Percentiles rank a stretch among this genome's conserved stretches.
These are phyloP conservation scores for Ophiostoma sp. DNA, from an alignment of 2,329 filamentous ascomycete genomes.

Conservation along the genomic window DNA sequence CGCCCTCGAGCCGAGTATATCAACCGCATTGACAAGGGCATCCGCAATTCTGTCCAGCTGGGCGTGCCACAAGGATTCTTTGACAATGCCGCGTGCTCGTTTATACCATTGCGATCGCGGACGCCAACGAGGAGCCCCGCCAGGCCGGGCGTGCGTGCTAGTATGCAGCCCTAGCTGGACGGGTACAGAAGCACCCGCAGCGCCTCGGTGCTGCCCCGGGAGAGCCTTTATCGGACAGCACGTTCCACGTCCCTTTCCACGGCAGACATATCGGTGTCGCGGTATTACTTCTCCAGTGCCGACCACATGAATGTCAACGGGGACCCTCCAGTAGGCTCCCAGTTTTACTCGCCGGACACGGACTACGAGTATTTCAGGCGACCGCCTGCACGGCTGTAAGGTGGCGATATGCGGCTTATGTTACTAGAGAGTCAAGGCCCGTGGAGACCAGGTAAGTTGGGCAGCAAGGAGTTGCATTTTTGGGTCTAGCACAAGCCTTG, in stretches of 20 bases:
- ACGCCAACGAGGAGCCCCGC: neutral
- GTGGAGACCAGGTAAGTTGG: too few species aligned
- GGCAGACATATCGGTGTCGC: neutral
- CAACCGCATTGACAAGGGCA: conserved; percentile 37
- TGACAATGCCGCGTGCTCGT: neutral
- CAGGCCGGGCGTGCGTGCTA: neutral
- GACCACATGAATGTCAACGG: neutral
- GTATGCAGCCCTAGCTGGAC: too few species aligned
- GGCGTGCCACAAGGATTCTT: conserved; percentile 27
- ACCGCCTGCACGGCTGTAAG: neutral
- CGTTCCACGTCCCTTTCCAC: neutral
- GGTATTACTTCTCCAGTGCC: neutral
- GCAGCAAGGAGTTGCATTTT: too few species aligned
- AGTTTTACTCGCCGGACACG: neutral
- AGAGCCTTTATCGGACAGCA: neutral
- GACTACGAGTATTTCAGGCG: neutral
- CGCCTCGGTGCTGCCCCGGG: too few species aligned
- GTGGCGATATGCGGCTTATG: neutral
- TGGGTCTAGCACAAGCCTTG: too few species aligned
- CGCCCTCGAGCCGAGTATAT: conserved; percentile 39
- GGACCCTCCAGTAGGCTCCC: neutral
- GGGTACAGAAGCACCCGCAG: neutral
- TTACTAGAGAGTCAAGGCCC: too few species aligned
- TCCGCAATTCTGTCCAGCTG: conserved; percentile 36
- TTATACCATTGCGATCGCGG: neutral